phyloP scores from a whole-genome alignment of 257 asterid species.

The Petunia axillaris region DNA sequence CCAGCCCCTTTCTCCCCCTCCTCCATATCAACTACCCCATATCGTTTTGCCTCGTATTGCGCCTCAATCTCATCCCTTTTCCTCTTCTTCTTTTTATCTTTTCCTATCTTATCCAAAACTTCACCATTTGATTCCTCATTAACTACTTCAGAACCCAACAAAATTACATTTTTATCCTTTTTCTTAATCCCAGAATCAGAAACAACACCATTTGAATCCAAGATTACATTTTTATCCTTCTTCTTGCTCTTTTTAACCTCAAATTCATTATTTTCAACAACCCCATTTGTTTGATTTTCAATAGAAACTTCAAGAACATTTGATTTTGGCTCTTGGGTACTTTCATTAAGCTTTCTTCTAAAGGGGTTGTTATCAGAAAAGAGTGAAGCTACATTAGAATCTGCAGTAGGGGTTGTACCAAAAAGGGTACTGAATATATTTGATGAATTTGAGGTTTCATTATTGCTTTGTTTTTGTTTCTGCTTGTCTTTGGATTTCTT shows the following conservation, averaged over 20 bases:
- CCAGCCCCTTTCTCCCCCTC: constrained; percentile 37
- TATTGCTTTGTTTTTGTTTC: constrained; percentile 18
- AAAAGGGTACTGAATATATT: constrained; percentile 60
- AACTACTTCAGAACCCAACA: constrained; percentile 19
- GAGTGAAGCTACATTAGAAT: constrained; percentile 43
- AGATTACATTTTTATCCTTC: constrained; percentile 39
- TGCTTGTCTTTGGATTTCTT: constrained; percentile 53
- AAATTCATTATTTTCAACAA: constrained; percentile 33
- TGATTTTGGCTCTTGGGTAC: constrained; percentile 25
- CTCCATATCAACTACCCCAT: constrained; percentile 47
- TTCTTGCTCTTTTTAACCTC: constrained; percentile 44
- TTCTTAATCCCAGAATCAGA: neutral
- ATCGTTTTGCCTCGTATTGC: constrained; percentile 70
- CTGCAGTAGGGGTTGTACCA: constrained; percentile 51
- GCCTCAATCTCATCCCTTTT: constrained; percentile 91
- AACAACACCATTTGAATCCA: constrained; percentile 35
- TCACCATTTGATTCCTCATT: constrained; percentile 28
- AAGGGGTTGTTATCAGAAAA: constrained; percentile 84
- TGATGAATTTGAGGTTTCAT: constrained; percentile 41
- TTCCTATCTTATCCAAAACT: neutral
- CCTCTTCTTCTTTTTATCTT: constrained; percentile 71
- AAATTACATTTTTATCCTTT: constrained; percentile 35
- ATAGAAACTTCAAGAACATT: neutral
- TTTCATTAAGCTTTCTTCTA: constrained; percentile 52
- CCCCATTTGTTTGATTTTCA: neutral